These are phyloP conservation scores for Coemansia sp. DNA, from an alignment of 192 early-diverging fungal genomes.

Conservation along the genomic window DNA sequence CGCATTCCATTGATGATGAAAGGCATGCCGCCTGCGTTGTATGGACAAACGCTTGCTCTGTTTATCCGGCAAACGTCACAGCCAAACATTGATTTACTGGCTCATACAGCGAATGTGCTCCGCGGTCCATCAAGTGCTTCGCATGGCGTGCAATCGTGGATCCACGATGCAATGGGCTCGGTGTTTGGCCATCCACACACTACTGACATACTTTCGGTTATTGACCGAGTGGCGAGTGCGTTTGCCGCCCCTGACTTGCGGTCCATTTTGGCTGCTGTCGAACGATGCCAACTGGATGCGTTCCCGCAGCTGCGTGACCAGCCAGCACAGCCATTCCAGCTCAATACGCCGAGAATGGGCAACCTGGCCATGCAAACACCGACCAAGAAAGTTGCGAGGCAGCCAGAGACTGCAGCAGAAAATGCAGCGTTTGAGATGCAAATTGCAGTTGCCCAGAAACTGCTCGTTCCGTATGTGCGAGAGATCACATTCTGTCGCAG, in stretches of 20 bases:
- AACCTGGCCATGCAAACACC: constrained; percentile 19
- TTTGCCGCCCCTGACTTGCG: constrained; percentile 32
- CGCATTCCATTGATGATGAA: constrained; percentile 41
- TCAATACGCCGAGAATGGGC: not conserved
- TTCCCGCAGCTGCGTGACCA: constrained; percentile 17
- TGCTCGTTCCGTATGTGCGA: constrained; percentile 17
- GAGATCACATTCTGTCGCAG: constrained; percentile 21
- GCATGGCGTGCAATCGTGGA: constrained; percentile 20
- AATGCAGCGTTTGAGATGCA: constrained; percentile 23
- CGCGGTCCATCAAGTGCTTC: not conserved
- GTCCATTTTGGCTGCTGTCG: constrained; percentile 29
- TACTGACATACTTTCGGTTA: constrained; percentile 27
- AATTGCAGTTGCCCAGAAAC: constrained; percentile 17
- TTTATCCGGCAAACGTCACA: constrained; percentile 18
- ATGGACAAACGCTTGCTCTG: constrained; percentile 27
- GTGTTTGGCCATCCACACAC: constrained; percentile 17
- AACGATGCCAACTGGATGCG: constrained; percentile 27
- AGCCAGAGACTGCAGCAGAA: not conserved
- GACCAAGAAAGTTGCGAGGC: constrained; percentile 12
- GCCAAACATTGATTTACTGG: constrained; percentile 29
- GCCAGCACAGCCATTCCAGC: not conserved
- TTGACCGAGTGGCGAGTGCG: constrained; percentile 33
- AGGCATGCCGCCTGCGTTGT: constrained; percentile 28
- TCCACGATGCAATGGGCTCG: constrained; percentile 17
- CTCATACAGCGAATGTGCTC: constrained; percentile 1